Evolutionary conservation across 306 rosid genomes (phyloP).

Genomic region (Cicer bijugum): DNA sequence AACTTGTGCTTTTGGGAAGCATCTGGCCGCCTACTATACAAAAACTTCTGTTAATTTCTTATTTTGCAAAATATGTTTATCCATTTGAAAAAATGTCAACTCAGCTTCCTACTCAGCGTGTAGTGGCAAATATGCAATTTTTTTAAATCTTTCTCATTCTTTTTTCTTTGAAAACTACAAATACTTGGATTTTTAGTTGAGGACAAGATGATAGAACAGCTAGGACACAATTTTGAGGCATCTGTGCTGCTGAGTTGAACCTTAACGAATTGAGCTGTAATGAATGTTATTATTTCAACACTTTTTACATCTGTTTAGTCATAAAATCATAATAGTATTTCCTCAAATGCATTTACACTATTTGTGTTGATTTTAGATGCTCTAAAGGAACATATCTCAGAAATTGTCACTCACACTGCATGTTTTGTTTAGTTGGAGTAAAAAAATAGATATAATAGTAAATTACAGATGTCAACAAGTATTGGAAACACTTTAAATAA

Average conservation of each 20-base stretch:
- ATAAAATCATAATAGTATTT: not conserved
- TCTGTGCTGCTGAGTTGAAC: conserved; percentile 32
- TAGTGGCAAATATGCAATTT: conserved; percentile 20
- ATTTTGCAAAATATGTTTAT: conserved; percentile 22
- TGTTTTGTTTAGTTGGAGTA: too few relatives aligned
- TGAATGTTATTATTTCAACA: conserved; percentile 12
- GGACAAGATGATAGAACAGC: conserved; percentile 36
- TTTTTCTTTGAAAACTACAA: not conserved
- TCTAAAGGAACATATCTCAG: not conserved
- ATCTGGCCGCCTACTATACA: conserved; percentile 13
- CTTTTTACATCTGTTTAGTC: not conserved
- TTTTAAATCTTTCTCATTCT: conserved; percentile 28
- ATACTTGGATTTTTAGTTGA: conserved; percentile 31
- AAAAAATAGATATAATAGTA: too few relatives aligned
- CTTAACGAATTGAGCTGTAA: conserved; percentile 40
- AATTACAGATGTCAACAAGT: too few relatives aligned
- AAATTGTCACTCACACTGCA: not conserved
- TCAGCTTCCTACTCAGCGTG: conserved; percentile 1
- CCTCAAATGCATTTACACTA: not conserved
- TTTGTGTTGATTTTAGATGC: not conserved
- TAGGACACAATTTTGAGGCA: conserved; percentile 39
- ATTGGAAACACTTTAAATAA: too few relatives aligned
- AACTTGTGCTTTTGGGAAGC: conserved; percentile 35
- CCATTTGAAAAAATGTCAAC: conserved; percentile 15
- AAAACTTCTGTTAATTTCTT: conserved; percentile 31